phyloP scores from a whole-genome alignment of 129 eudicot species.

The Dittrichia graveolens region DNA sequence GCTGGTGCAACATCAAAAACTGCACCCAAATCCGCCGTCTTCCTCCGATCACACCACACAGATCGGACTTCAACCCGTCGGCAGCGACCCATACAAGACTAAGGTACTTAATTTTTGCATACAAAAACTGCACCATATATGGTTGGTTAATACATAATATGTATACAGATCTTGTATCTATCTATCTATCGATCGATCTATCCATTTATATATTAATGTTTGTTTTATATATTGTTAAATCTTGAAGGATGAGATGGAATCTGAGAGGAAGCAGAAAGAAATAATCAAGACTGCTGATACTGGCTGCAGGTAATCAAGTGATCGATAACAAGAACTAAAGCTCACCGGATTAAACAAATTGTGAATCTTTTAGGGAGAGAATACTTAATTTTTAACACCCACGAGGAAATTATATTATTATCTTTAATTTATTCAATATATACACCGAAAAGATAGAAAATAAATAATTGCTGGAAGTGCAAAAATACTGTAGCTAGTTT shows the following conservation, averaged over 20 bases:
- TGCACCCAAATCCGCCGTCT: constrained; percentile 37
- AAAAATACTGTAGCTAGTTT: constrained; percentile 42
- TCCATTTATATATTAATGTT: constrained; percentile 9
- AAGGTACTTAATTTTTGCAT: constrained; percentile 17
- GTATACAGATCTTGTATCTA: constrained; percentile 27
- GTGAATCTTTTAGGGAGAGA: constrained; percentile 15
- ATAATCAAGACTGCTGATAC: constrained; percentile 34
- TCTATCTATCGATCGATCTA: too few relatives aligned
- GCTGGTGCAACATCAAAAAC: constrained; percentile 45
- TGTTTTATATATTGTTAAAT: neutral
- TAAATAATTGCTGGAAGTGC: constrained; percentile 39
- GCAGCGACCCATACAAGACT: constrained; percentile 6
- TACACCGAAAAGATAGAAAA: constrained; percentile 10
- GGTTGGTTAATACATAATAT: neutral
- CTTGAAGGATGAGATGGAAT: constrained; percentile 34
- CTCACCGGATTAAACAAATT: constrained; percentile 29
- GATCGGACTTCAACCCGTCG: constrained; percentile 33
- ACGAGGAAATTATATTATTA: constrained; percentile 16
- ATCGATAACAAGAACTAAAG: neutral
- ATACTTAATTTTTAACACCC: constrained; percentile 24
- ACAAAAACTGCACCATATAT: constrained; percentile 33
- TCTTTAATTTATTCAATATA: constrained; percentile 12
- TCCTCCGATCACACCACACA: constrained; percentile 28
- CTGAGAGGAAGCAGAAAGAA: constrained; percentile 18
- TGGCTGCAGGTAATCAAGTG: constrained; percentile 40